phyloP scores from a whole-genome alignment of 805 yeast genomes.

The Metschnikowia reukaufii region DNA sequence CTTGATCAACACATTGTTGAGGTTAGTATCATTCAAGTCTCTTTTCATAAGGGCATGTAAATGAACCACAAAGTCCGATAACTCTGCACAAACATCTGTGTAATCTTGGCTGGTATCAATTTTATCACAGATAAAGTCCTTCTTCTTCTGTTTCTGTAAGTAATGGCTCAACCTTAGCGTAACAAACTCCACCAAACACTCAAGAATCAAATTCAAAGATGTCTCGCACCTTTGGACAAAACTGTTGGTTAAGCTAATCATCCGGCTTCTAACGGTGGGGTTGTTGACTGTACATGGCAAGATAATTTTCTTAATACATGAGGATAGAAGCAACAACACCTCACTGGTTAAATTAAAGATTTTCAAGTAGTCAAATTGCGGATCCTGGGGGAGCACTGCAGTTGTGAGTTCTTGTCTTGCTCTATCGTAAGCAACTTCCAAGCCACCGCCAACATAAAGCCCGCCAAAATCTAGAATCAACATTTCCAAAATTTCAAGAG shows the following conservation, averaged over 20 bases:
- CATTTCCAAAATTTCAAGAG: constrained; percentile 66
- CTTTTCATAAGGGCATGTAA: constrained; percentile 39
- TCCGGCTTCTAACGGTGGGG: constrained; percentile 55
- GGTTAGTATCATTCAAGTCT: constrained; percentile 44
- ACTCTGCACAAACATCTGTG: constrained; percentile 67
- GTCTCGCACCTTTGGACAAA: constrained; percentile 62
- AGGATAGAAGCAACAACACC: constrained; percentile 63
- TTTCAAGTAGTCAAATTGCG: constrained; percentile 49
- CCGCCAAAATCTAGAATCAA: constrained; percentile 69
- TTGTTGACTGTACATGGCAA: constrained; percentile 69
- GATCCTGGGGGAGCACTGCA: constrained; percentile 22
- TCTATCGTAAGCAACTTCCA: constrained; percentile 64
- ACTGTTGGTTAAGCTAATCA: constrained; percentile 61
- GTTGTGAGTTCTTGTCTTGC: constrained; percentile 36
- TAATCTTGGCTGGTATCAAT: constrained; percentile 49
- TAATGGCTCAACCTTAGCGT: constrained; percentile 46
- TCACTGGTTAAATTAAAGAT: constrained; percentile 56
- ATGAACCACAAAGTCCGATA: constrained; percentile 52
- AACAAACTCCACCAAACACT: constrained; percentile 55
- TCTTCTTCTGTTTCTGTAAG: constrained; percentile 67
- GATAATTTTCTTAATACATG: constrained; percentile 71
- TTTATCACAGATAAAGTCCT: constrained; percentile 57
- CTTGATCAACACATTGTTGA: constrained; percentile 49
- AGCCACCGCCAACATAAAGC: constrained; percentile 68
- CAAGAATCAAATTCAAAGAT: constrained; percentile 62